phyloP scores from a whole-genome alignment of 768 basidiomycete species.

The Pisolithus marmoratus region DNA sequence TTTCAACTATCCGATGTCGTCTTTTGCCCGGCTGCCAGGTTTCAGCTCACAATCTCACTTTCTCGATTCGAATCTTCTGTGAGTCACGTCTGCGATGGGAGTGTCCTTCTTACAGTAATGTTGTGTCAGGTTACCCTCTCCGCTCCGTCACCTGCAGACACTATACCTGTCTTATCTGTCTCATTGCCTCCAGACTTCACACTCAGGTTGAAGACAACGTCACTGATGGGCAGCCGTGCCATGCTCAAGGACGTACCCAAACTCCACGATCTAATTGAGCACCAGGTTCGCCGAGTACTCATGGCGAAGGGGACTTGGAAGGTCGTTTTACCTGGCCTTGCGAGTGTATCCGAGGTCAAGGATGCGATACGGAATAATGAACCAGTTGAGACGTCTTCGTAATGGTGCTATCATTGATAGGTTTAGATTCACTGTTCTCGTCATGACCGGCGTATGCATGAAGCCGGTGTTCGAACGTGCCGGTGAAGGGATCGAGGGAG shows the following conservation, averaged over 20 bases:
- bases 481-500: no score
- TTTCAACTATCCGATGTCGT: conserved; percentile 80
- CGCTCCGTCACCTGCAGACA: conserved; percentile 50
- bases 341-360: conserved; percentile 23
- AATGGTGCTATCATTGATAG: neutral
- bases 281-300: conserved; percentile 68
- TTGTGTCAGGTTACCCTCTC: conserved; percentile 50
- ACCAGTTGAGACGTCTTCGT: neutral
- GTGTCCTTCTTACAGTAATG: conserved; percentile 1
- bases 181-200: conserved; percentile 82
- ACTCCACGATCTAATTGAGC: conserved; percentile 88
- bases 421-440: no score
- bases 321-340: conserved; percentile 60
- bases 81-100: conserved; percentile 20
- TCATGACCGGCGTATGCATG: no score
- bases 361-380: conserved; percentile 29
- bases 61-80: conserved; percentile 68
- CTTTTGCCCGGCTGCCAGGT: conserved; percentile 77
- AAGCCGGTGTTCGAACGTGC: no score
- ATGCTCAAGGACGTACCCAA: conserved; percentile 97
- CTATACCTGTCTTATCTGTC: conserved; percentile 59
- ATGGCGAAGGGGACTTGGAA: conserved; percentile 60
- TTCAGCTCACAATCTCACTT: conserved; percentile 74
- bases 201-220: conserved; percentile 81
- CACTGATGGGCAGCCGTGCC: conserved; percentile 93